phyloP scores from a whole-genome alignment of 164 flowering plant genomes.

The Pachysandra terminalis region DNA sequence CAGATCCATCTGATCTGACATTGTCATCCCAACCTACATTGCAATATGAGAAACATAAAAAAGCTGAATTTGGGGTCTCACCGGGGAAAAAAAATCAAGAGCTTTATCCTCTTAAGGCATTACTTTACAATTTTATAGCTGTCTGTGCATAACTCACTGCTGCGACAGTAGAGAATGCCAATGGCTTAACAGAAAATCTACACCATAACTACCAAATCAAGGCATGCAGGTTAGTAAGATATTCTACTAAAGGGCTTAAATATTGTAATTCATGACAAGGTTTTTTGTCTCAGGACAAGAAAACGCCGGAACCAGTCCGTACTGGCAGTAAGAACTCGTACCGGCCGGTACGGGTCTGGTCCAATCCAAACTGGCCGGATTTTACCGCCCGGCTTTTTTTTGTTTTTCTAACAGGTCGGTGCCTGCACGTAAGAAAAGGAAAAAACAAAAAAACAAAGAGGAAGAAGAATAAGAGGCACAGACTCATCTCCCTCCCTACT shows the following conservation, averaged over 20 bases:
- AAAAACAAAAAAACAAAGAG: no score
- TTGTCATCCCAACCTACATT: conserved; percentile 57
- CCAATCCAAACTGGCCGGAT: no score
- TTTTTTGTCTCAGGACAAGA: no score
- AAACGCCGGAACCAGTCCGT: no score
- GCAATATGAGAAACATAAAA: not conserved
- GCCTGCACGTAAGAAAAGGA: no score
- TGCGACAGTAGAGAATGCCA: not conserved
- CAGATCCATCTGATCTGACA: conserved; percentile 90
- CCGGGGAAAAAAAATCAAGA: not conserved
- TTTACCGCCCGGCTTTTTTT: no score
- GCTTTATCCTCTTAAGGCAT: no score
- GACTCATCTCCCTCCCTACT: no score
- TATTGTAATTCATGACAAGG: not conserved
- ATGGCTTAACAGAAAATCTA: not conserved
- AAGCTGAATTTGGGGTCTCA: not conserved
- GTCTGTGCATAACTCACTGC: not conserved
- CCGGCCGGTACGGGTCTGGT: no score
- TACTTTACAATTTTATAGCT: not conserved
- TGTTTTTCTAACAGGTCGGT: no score
- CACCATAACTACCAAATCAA: not conserved
- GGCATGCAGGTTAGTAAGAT: not conserved
- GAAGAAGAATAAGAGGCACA: no score
- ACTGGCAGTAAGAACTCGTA: no score
- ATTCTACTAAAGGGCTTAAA: not conserved